Percentiles rank a stretch among this genome's conserved stretches.
These are phyloP conservation scores for Aspergillus ochraceoroseus DNA, from an alignment of 2,329 filamentous ascomycete genomes.

Conservation along the genomic window DNA sequence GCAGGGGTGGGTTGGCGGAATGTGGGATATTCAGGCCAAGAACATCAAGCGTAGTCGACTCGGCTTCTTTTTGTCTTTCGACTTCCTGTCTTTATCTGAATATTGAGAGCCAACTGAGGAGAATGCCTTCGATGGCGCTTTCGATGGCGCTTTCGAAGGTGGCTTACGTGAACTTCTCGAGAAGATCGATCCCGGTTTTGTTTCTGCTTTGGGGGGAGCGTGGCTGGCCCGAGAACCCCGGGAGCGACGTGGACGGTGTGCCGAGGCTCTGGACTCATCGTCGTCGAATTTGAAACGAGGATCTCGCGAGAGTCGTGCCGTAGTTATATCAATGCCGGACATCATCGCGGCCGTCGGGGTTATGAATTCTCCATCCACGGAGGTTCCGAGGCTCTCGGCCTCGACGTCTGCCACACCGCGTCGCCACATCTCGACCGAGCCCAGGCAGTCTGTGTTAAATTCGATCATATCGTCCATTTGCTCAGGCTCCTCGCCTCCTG, in stretches of 20 bases:
- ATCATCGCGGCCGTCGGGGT: slow-evolving; percentile 53
- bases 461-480: slow-evolving; percentile 55
- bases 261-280: slow-evolving; percentile 33
- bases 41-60: slow-evolving; percentile 39
- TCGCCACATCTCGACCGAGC: slow-evolving; percentile 58
- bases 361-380: slow-evolving; percentile 62
- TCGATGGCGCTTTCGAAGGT: slow-evolving; percentile 22
- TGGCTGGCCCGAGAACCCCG: slow-evolving; percentile 22
- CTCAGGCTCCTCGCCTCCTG: slow-evolving; percentile 5
- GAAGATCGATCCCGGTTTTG: slow-evolving; percentile 20
- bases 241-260: slow-evolving; percentile 35
- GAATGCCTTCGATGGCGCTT: slow-evolving; percentile 16
- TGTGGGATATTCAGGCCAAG: slow-evolving; percentile 28
- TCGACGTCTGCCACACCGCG: slow-evolving; percentile 58
- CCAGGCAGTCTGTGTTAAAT: slow-evolving; percentile 48
- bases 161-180: slow-evolving; percentile 21
- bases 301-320: slow-evolving; percentile 28
- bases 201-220: slow-evolving; percentile 17
- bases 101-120: slow-evolving; percentile 23
- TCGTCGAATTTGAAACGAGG: slow-evolving; percentile 37
- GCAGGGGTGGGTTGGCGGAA: too few relatives aligned
- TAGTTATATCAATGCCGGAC: slow-evolving; percentile 42
- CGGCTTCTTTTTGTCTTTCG: slow-evolving; percentile 38
- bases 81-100: slow-evolving; percentile 28
- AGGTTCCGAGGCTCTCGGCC: slow-evolving; percentile 52